Evolutionary conservation across 768 basidiomycete species (phyloP), one percentile per base, ranked within the genome.

Genomic region (Gloeostereum incarnatum): DNA sequence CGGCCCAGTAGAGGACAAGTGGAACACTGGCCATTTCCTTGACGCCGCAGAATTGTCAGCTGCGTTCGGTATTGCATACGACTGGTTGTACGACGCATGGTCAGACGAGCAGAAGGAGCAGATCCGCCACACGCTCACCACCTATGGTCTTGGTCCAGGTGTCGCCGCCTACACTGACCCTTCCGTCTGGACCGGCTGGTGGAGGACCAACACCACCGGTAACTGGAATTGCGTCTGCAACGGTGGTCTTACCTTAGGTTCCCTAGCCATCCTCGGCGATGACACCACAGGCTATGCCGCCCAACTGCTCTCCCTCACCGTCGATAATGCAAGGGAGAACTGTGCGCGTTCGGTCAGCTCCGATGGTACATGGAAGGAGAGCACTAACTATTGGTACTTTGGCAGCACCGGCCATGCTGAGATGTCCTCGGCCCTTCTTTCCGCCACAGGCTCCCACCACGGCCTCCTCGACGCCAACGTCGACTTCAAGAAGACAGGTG

Each of bases 211-310:
- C 44, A 73, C 74, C 32, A 70, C 69, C 43, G 94, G 94, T 14
- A 99, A 98, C 68, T 99, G 96, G 96, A 99, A 99, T 58, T 97
- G 94, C 57, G 88, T 90, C 40, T 91, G 83, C 66, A 98, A 97
- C 57, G 74, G 76, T 33, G 96, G 96, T 41, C 64, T 98, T 45
- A 90, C 85, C 14, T 57, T 97, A 54, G 96, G 73, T 32, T 75
- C 96, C 1, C 78, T 99, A 41, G 92, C 96, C 23, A 91, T 99
- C 51, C 63, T 91, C 10, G 80, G 72, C 22, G 87, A 93, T 47
- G 82, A 94, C 48, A 74, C 70, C 10, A 82, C 82, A 5, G 86
- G 87, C 24, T 65, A 61, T 33, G 86, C 94, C 0, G 49, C 64
- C 40, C 62, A 72, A 35, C 61, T 94, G 16, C 73, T 99, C 29